Percentiles rank a stretch among this genome's conserved stretches.
phyloP scores from a whole-genome alignment of 805 yeast genomes.

The Metschnikowia dekortorum region DNA sequence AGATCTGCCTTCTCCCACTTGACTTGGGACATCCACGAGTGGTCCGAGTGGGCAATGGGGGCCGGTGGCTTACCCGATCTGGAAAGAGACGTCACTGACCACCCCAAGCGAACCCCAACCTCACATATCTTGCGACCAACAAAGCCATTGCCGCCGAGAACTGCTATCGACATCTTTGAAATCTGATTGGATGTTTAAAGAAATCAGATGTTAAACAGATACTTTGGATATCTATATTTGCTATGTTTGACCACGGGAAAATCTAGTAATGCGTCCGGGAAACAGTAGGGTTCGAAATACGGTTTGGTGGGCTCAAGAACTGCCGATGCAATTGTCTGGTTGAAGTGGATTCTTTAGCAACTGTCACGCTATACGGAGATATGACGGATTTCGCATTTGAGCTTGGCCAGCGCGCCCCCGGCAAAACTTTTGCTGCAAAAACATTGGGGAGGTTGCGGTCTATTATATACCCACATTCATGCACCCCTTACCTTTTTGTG shows the following conservation, averaged over 20 bases:
- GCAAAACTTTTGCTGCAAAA: slow-evolving; percentile 1
- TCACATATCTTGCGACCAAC: slow-evolving; percentile 68
- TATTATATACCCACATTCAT: neutral
- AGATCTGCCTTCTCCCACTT: slow-evolving; percentile 67
- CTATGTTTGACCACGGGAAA: neutral
- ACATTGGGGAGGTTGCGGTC: neutral
- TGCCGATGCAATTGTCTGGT: too few relatives aligned
- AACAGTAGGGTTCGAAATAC: neutral
- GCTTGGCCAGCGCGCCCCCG: neutral
- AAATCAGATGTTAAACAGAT: neutral
- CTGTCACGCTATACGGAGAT: neutral
- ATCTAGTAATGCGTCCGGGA: neutral
- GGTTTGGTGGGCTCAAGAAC: neutral
- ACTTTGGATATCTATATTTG: neutral
- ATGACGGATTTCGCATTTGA: neutral
- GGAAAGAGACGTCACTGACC: slow-evolving; percentile 64
- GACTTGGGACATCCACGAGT: slow-evolving; percentile 52
- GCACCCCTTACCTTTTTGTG: neutral
- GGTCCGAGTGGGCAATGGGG: slow-evolving; percentile 15
- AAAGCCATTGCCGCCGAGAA: slow-evolving; percentile 88
- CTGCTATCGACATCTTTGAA: slow-evolving; percentile 40
- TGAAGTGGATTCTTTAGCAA: neutral
- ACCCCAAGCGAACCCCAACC: slow-evolving; percentile 58
- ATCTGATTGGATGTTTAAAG: neutral
- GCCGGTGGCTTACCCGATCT: slow-evolving; percentile 54